Conservation (phyloP, 495 filamentous ascomycete genomes). For the Emericellopsis terricola region DNA sequence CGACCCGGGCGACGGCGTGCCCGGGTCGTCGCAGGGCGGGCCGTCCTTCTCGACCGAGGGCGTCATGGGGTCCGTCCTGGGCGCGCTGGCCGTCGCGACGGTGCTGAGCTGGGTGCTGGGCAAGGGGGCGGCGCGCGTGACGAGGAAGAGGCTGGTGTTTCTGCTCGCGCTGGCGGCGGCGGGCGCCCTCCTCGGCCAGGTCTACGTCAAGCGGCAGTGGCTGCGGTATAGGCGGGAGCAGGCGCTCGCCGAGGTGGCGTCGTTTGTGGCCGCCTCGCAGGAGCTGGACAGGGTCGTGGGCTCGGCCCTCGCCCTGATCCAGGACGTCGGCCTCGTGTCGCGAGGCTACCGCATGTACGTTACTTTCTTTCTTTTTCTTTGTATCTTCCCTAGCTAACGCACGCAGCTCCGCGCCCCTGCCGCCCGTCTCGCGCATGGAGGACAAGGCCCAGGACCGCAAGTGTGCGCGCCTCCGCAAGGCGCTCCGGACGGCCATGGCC, state of each 20-base stretch:
- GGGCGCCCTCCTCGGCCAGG: constrained; percentile 40
- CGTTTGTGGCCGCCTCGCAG: constrained; percentile 58
- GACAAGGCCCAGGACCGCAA: constrained; percentile 58
- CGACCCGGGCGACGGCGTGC: not conserved
- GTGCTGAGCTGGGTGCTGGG: constrained; percentile 48
- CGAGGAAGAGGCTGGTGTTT: constrained; percentile 37
- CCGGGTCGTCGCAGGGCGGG: not conserved
- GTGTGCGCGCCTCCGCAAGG: constrained; percentile 60
- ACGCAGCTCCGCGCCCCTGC: constrained; percentile 61
- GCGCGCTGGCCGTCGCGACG: constrained; percentile 55
- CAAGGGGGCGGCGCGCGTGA: constrained; percentile 23
- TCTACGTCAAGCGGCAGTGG: constrained; percentile 66
- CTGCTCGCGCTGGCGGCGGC: constrained; percentile 38
- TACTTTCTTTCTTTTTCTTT: constrained; percentile 1
- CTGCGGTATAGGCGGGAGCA: constrained; percentile 65
- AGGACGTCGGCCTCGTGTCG: constrained; percentile 92
- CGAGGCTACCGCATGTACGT: constrained; percentile 80
- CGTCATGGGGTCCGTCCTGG: constrained; percentile 25
- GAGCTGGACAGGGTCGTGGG: constrained; percentile 67
- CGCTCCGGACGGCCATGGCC: constrained; percentile 47
- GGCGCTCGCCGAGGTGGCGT: constrained; percentile 53
- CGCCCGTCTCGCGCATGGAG: constrained; percentile 69
- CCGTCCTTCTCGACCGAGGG: constrained; percentile 17
- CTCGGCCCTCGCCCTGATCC: constrained; percentile 69
- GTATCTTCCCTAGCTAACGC: constrained; percentile 17